phyloP scores from a whole-genome alignment of 2,329 filamentous ascomycete species.

The Lizonia empirigonia region DNA sequence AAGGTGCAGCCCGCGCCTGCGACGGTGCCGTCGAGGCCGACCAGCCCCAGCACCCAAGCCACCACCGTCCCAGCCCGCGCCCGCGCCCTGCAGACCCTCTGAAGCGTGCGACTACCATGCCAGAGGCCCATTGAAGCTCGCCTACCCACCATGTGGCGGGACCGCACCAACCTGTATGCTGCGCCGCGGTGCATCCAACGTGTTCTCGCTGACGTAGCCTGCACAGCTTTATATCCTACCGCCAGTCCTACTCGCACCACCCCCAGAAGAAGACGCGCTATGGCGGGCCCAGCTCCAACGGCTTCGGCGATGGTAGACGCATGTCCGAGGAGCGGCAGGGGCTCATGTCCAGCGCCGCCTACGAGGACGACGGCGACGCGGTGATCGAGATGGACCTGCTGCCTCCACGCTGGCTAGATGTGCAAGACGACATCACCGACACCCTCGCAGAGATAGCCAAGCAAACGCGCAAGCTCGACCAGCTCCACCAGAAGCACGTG shows the following conservation, averaged over 20 bases:
- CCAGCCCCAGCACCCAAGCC: background rate
- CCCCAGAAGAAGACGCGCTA: slow-evolving; percentile 81
- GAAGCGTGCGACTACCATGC: slow-evolving; percentile 34
- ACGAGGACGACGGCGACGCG: slow-evolving; percentile 85
- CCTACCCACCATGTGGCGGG: slow-evolving; percentile 82
- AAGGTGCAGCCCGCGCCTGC: slow-evolving; percentile 9
- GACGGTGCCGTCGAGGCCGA: slow-evolving; percentile 9
- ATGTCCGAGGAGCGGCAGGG: slow-evolving; percentile 73
- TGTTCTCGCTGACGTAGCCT: slow-evolving; percentile 42
- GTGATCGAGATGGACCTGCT: slow-evolving; percentile 98
- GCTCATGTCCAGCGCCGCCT: slow-evolving; percentile 79
- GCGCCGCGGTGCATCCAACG: slow-evolving; percentile 21
- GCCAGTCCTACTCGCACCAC: slow-evolving; percentile 96
- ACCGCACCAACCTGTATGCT: slow-evolving; percentile 94
- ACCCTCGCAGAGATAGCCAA: slow-evolving; percentile 78
- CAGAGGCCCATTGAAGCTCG: slow-evolving; percentile 32
- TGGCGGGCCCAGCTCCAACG: slow-evolving; percentile 60
- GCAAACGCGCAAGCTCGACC: slow-evolving; percentile 84
- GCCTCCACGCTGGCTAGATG: slow-evolving; percentile 92
- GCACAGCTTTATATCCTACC: slow-evolving; percentile 93
- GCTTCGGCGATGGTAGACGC: slow-evolving; percentile 53
- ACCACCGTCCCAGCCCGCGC: background rate
- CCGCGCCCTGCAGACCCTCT: slow-evolving; percentile 3
- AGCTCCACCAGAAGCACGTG: slow-evolving; percentile 95
- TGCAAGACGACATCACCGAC: slow-evolving; percentile 91